Conservation (phyloP, 371 early-diverging fungal genomes). For the Mortierella sp. region DNA sequence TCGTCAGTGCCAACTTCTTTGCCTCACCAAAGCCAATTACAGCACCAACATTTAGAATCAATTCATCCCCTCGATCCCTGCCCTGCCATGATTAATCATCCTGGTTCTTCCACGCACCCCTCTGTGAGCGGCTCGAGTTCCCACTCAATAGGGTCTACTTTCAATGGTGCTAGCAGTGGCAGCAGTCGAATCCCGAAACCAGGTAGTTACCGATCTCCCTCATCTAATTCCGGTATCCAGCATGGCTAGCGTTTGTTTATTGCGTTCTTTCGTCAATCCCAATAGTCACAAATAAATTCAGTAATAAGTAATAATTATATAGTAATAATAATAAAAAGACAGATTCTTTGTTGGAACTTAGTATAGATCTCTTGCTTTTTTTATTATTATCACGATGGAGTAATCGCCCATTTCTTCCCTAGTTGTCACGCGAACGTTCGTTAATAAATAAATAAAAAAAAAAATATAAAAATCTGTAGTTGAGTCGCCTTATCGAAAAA, state of each 20-base stretch:
- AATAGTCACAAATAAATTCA: too few species aligned
- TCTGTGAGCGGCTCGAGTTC: background rate
- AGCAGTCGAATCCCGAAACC: constrained; percentile 32
- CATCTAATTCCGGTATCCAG: constrained; percentile 21
- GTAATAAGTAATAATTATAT: too few species aligned
- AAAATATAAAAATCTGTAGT: too few species aligned
- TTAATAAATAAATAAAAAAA: too few species aligned
- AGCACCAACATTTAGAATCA: constrained; percentile 1
- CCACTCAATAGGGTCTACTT: background rate
- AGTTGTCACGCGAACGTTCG: too few species aligned
- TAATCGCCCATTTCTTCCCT: too few species aligned
- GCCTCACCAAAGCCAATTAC: background rate
- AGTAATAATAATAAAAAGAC: too few species aligned
- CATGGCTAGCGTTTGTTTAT: background rate
- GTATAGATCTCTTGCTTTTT: too few species aligned
- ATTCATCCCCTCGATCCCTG: constrained; percentile 25
- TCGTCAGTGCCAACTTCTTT: background rate
- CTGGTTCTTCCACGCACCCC: background rate
- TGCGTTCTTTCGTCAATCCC: too few species aligned
- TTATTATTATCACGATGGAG: too few species aligned
- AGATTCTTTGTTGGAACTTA: too few species aligned
- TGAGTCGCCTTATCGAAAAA: too few species aligned
- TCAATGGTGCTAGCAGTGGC: background rate
- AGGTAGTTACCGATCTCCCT: constrained; percentile 17
- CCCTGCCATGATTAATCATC: constrained; percentile 7